Conservation (phyloP, 805 yeast species). For the Pachysolen tannophilus region DNA sequence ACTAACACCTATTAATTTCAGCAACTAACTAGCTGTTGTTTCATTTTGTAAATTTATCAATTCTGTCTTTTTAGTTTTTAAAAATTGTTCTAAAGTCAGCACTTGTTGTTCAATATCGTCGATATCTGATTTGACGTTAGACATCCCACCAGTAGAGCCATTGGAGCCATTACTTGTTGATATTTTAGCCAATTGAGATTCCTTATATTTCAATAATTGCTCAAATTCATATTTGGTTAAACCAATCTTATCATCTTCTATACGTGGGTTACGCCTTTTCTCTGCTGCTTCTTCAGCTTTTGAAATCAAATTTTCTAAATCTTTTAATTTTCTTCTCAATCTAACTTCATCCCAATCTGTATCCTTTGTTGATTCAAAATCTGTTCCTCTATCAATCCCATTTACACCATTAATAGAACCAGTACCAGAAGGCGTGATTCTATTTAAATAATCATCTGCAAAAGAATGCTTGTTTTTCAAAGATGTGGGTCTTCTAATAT, state of each 20-base stretch:
- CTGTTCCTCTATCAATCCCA: slow-evolving; percentile 29
- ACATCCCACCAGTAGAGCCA: slow-evolving; percentile 34
- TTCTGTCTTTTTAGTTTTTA: slow-evolving; percentile 53
- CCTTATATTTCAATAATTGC: slow-evolving; percentile 73
- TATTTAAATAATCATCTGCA: slow-evolving; percentile 46
- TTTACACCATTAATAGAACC: slow-evolving; percentile 36
- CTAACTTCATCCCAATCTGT: slow-evolving; percentile 92
- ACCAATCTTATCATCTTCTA: slow-evolving; percentile 18
- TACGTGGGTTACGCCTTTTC: slow-evolving; percentile 15
- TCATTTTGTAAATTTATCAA: no score
- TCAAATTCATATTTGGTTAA: slow-evolving; percentile 59
- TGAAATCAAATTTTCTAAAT: slow-evolving; percentile 58
- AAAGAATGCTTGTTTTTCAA: slow-evolving; percentile 28
- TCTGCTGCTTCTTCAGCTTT: slow-evolving; percentile 45
- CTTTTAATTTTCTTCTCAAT: slow-evolving; percentile 68
- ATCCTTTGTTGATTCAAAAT: slow-evolving; percentile 64
- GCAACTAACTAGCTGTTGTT: no score
- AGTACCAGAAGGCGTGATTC: slow-evolving; percentile 41
- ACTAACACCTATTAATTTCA: no score
- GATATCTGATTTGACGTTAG: slow-evolving; percentile 34
- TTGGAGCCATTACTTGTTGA: slow-evolving; percentile 32
- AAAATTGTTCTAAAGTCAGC: slow-evolving; percentile 58
- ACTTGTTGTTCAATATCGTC: slow-evolving; percentile 75
- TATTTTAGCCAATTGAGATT: slow-evolving; percentile 40
- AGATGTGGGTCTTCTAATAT: slow-evolving; percentile 15